Evolutionary conservation across 2,329 filamentous ascomycete genomes (phyloP).

Genomic region (Monosporascus sp.): DNA sequence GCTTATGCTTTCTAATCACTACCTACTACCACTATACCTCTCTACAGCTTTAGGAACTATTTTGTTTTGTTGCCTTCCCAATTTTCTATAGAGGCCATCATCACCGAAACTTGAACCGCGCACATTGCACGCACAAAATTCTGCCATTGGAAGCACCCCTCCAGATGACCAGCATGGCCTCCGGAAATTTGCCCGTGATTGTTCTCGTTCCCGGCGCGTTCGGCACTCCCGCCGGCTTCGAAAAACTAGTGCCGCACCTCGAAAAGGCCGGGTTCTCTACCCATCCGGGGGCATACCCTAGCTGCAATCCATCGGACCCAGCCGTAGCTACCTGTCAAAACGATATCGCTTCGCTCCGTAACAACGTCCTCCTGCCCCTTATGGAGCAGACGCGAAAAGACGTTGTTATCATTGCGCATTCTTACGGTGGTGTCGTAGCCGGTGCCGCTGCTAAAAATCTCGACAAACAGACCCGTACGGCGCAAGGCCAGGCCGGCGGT

Average conservation of each 20-base stretch:
- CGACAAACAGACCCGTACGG: slow-evolving; percentile 12
- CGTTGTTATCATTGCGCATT: slow-evolving; percentile 19
- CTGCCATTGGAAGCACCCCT: too few species aligned
- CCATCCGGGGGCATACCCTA: slow-evolving; percentile 16
- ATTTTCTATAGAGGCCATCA: too few species aligned
- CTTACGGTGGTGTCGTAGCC: slow-evolving; percentile 19
- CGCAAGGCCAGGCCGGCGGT: slow-evolving; percentile 2
- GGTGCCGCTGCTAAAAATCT: slow-evolving; percentile 19
- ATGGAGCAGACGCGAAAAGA: slow-evolving; percentile 13
- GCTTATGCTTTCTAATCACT: too few species aligned
- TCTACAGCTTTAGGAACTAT: too few species aligned
- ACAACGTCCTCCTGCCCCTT: slow-evolving; percentile 12
- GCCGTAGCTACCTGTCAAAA: slow-evolving; percentile 4
- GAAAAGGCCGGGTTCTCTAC: slow-evolving; percentile 4
- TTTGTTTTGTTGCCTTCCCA: too few species aligned
- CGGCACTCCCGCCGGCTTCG: slow-evolving; percentile 11
- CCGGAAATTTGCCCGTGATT: slow-evolving; percentile 6
- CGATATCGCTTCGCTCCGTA: slow-evolving; percentile 9
- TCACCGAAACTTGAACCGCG: too few species aligned
- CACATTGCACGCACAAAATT: too few species aligned
- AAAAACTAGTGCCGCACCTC: slow-evolving; percentile 11
- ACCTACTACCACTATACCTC: too few species aligned
- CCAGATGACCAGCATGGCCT: neutral
- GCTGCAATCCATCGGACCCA: slow-evolving; percentile 14
- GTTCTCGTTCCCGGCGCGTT: slow-evolving; percentile 18